Evolutionary conservation across 2,329 filamentous ascomycete genomes (phyloP), one percentile per base, ranked within the genome.

Genomic region (Pseudocercospora eumusae): DNA sequence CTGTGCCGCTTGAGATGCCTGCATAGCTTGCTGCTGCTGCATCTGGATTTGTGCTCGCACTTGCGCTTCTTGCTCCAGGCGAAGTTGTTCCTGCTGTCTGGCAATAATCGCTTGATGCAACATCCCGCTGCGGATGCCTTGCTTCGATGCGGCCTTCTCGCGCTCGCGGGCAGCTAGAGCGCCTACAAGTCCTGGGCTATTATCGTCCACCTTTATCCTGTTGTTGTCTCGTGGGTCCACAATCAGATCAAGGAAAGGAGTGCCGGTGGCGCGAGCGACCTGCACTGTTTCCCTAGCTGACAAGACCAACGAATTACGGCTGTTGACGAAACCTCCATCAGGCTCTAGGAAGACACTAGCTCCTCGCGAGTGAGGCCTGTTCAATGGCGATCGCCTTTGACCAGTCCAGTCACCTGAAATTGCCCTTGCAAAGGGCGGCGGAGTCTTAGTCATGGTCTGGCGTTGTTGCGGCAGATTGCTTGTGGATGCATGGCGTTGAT

Each of bases 241-340:
- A 4, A 83, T 84, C 73, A 96, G 80, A 62, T 84, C 86, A 69
- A 96, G 84, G 55, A 96, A 80, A 0, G 92, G 90, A 0, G 86
- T 87, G 0, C 90, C 90, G 0, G 92, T 96, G 68, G 91, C 82
- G 40, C 90, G 86, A 9, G 92, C 90, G n/a, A 96, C 84, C 68
- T 96, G 89, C 76, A 96, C 91, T 74, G 96, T 92, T 75, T 96
- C 92, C 15, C 89, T 86, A 18, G 92, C 92, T 20, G 90, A 92
- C n/a, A 96, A 81, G 61, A 88, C 84, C 0, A 79, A 77, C 8
- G 84, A 81, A 23, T 83, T 77, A 66, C 86, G 82, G 54, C 61
- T 61, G 54, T 63, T 55, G 20, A 65, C 18, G 4, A 68, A 47
- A 28, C 57, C 60, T 42, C 52, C 47, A 33, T 45, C 33, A 1